Evolutionary conservation across 2,329 filamentous ascomycete genomes (phyloP).

Genomic region (Penicillium verrucosum): DNA sequence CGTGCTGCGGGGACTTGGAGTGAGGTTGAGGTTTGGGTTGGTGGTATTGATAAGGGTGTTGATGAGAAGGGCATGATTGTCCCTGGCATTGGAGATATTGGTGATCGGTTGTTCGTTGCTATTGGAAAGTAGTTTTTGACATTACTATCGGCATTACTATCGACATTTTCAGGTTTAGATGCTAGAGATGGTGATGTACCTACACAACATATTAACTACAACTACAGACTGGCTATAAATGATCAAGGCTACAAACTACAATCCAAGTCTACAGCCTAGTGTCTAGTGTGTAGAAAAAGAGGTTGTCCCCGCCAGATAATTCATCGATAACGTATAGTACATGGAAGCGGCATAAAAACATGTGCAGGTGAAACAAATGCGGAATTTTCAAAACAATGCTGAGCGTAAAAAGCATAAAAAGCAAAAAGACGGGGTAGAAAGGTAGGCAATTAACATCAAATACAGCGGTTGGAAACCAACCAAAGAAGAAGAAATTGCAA

Average conservation of each 20-base stretch:
- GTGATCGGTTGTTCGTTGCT: slow-evolving; percentile 84
- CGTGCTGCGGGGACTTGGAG: slow-evolving; percentile 75
- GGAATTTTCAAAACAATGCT: slow-evolving; percentile 17
- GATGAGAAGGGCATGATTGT: slow-evolving; percentile 84
- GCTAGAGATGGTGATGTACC: neutral
- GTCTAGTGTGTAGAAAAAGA: neutral
- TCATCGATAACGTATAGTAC: slow-evolving; percentile 41
- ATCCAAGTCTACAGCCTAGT: neutral
- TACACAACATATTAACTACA: neutral
- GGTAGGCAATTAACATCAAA: slow-evolving; percentile 28
- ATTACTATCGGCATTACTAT: neutral
- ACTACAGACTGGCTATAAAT: neutral
- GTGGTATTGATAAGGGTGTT: slow-evolving; percentile 68
- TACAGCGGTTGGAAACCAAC: slow-evolving; percentile 16
- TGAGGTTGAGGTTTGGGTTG: slow-evolving; percentile 68
- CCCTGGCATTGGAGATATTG: slow-evolving; percentile 85
- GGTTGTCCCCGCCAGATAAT: slow-evolving; percentile 31
- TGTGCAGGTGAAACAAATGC: slow-evolving; percentile 27
- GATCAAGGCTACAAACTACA: neutral
- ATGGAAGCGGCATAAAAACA: slow-evolving; percentile 33
- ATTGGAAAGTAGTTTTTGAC: slow-evolving; percentile 65
- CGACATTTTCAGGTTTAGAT: neutral
- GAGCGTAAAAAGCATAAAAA: slow-evolving; percentile 19
- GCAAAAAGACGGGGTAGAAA: slow-evolving; percentile 23
- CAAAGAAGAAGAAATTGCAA: slow-evolving; percentile 22